Percentiles rank a stretch among this genome's conserved stretches.
Conservation (phyloP, 1,284 basidiomycete species). For the Fomitopsis betulina region DNA sequence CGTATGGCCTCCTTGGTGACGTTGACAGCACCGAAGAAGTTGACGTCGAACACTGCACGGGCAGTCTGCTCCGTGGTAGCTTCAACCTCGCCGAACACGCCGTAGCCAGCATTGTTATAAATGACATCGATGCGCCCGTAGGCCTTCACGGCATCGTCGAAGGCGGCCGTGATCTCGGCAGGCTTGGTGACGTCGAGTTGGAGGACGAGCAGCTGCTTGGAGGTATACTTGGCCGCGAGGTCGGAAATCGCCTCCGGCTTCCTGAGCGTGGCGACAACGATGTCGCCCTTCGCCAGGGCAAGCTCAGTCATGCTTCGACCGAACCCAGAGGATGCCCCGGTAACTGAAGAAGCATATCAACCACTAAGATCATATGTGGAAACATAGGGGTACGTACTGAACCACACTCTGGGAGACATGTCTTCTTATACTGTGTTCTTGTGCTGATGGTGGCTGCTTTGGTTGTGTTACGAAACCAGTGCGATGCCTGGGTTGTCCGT, state of each 20-base stretch:
- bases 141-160: constrained; percentile 24
- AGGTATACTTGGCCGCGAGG: constrained; percentile 16
- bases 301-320: constrained; percentile 23
- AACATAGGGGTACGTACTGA: constrained; percentile 6
- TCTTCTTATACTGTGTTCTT: too few relatives aligned
- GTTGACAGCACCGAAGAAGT: constrained; percentile 31
- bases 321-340: constrained; percentile 29
- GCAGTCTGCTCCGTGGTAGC: constrained; percentile 26
- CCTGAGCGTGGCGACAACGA: constrained; percentile 28
- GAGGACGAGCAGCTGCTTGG: constrained; percentile 29
- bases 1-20: constrained; percentile 29
- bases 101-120: constrained; percentile 37
- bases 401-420: constrained; percentile 10
- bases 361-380: background rate
- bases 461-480: too few relatives aligned
- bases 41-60: constrained; percentile 28
- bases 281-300: constrained; percentile 24
- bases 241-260: constrained; percentile 19
- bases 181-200: constrained; percentile 34
- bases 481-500: too few relatives aligned
- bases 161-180: constrained; percentile 28
- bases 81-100: constrained; percentile 30
- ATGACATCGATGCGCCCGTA: constrained; percentile 44
- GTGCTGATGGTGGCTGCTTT: too few relatives aligned
- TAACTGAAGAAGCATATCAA: constrained; percentile 16